Conservation (phyloP, 495 filamentous ascomycete genomes). For the Podospora anserina region DNA sequence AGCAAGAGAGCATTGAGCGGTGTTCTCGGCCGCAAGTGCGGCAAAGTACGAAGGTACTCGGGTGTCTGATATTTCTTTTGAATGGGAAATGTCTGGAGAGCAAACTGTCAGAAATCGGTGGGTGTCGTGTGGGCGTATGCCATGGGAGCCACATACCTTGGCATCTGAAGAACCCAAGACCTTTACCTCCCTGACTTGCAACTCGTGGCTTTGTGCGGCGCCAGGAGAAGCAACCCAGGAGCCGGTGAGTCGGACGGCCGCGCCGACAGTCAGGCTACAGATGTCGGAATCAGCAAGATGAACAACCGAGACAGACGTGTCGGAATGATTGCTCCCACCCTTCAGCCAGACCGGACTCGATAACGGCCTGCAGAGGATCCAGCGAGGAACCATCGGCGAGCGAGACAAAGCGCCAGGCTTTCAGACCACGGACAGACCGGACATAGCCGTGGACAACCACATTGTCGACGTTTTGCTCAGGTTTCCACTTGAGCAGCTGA, state of each 20-base stretch:
- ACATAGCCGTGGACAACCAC: constrained; percentile 71
- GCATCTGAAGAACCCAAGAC: constrained; percentile 75
- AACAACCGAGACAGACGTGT: constrained; percentile 27
- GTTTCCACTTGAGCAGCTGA: constrained; percentile 34
- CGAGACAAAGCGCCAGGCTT: constrained; percentile 74
- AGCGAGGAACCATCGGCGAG: constrained; percentile 85
- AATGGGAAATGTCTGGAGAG: constrained; percentile 72
- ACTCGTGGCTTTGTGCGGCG: constrained; percentile 71
- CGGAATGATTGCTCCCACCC: constrained; percentile 56
- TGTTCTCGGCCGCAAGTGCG: constrained; percentile 83
- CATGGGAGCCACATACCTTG: constrained; percentile 53
- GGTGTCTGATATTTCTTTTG: constrained; percentile 91
- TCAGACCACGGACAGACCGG: constrained; percentile 62
- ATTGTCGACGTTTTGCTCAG: constrained; percentile 23
- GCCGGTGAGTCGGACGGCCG: constrained; percentile 75
- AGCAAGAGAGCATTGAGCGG: constrained; percentile 77
- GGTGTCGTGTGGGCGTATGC: background rate
- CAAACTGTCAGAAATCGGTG: constrained; percentile 19
- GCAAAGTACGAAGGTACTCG: constrained; percentile 83
- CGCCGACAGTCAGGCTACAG: constrained; percentile 71
- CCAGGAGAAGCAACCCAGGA: constrained; percentile 73
- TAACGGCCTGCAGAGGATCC: constrained; percentile 74
- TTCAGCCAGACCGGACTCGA: constrained; percentile 70
- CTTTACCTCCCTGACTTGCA: constrained; percentile 64
- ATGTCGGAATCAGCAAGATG: constrained; percentile 27